Conservation (phyloP, 208 protist species). For the Naegleria gruberi region DNA sequence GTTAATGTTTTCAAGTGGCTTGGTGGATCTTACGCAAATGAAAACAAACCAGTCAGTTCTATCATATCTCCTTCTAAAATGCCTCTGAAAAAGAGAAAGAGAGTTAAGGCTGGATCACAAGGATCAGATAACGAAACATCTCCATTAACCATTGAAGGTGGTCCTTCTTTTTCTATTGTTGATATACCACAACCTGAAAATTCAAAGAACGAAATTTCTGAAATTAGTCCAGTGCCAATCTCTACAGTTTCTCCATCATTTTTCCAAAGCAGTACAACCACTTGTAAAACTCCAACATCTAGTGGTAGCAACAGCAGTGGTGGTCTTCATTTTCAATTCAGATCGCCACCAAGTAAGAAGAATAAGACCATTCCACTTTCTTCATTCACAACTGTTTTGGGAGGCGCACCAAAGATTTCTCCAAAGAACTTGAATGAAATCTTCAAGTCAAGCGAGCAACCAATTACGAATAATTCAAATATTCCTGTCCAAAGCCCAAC, state of each 20-base stretch:
- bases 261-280: not conserved
- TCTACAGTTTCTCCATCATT: not conserved
- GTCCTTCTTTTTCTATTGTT: not conserved
- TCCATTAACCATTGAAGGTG: not conserved
- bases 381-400: not conserved
- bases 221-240: not conserved
- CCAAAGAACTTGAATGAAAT: not conserved
- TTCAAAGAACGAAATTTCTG: not conserved
- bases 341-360: not conserved
- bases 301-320: not conserved
- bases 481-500: no score
- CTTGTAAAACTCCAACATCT: not conserved
- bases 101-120: not conserved
- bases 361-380: not conserved
- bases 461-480: no score
- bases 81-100: not conserved
- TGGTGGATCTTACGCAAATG: not conserved
- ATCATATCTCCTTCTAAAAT: not conserved
- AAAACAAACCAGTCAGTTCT: not conserved
- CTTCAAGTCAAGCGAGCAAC: not conserved
- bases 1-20: not conserved
- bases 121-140: not conserved
- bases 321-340: slow-evolving; percentile 5
- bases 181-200: not conserved
- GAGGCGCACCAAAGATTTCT: no score